Evolutionary conservation across 1,139 yeast genomes (phyloP), one percentile per base, ranked within the genome.

Genomic region (Taphrina populina): DNA sequence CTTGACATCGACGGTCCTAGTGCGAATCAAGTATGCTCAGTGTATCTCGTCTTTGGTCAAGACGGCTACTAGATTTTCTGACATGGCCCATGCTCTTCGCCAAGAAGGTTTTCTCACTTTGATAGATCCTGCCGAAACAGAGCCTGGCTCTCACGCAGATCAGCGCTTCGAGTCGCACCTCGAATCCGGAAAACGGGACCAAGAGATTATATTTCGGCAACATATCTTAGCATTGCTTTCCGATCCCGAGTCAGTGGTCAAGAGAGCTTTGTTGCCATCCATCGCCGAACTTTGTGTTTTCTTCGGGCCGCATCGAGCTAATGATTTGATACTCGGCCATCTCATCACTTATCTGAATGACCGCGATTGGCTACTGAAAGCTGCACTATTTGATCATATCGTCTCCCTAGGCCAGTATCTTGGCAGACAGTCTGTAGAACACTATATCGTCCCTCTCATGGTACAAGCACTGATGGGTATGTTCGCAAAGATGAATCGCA

Each of bases 331-430:
- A 13, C 70, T 94, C 47, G 90, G 96, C 40, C 98, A 94, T 72
- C 72, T 90, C 55, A 88, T 92, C 43, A 90, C 97, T 0, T 94
- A 88, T 65, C 71, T 94, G 59, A 94, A 94, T 67, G 96, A 88
- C 66, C 76, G 81, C 51, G 82, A 83, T 64, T 74, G 84, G 2
- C 78, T 80, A 26, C 71, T 92, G 23, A 74, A 95, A 58, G 71
- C 84, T 29, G 81, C 83, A 5, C 82, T 94, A 63, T 80, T 90
- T 43, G 78, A 82, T 34, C 77, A 88, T n/a, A 79, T 90, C n/a
- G 76, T 88, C 4, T 81, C 83, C 0, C 73, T 94, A 23, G 86
- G 95, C 0, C 81, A 90, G 1, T 83, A 80, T 64, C 81, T 90
- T 30, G 98, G 98, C 0, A 80, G 83, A 0, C 74, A 85, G 0